Evolutionary conservation across 2,329 filamentous ascomycete species (phyloP).

Genomic region (Pezicula carpinea): DNA sequence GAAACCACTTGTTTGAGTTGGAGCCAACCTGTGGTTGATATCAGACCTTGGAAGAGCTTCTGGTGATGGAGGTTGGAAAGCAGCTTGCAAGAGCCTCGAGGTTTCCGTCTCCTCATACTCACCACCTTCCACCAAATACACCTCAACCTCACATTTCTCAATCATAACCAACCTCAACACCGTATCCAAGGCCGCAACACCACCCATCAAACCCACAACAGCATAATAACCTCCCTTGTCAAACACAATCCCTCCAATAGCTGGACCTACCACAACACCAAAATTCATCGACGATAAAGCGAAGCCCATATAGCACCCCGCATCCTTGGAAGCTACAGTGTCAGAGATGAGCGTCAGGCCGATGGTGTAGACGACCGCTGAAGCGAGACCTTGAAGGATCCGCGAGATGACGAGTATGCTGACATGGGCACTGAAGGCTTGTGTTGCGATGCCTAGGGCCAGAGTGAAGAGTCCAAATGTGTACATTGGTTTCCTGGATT

Average conservation of each 20-base stretch:
- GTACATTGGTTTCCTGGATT: slow-evolving; percentile 1
- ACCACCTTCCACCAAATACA: background rate
- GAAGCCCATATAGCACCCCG: slow-evolving; percentile 62
- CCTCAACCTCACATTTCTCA: background rate
- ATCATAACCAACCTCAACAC: background rate
- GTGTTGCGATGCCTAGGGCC: background rate
- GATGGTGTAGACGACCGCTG: slow-evolving; percentile 43
- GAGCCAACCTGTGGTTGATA: too few species aligned
- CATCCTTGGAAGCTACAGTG: slow-evolving; percentile 53
- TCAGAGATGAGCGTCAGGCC: slow-evolving; percentile 66
- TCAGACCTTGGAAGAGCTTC: too few species aligned
- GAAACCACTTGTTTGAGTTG: background rate
- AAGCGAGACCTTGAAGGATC: too few species aligned
- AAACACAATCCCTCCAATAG: slow-evolving; percentile 65
- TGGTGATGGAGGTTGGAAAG: too few species aligned
- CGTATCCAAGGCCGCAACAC: background rate
- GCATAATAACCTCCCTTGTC: slow-evolving; percentile 51
- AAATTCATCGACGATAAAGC: slow-evolving; percentile 42
- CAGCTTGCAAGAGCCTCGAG: too few species aligned
- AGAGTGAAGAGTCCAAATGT: slow-evolving; percentile 5
- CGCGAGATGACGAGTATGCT: too few species aligned
- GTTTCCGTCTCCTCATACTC: background rate
- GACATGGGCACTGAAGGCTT: slow-evolving; percentile 1
- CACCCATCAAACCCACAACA: slow-evolving; percentile 44
- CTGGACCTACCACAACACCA: slow-evolving; percentile 58